A percentile compares a stretch with the other conserved stretches of the same genome.
Conservation (phyloP, 2,329 filamentous ascomycete genomes). For the Xylariaceae sp. region DNA sequence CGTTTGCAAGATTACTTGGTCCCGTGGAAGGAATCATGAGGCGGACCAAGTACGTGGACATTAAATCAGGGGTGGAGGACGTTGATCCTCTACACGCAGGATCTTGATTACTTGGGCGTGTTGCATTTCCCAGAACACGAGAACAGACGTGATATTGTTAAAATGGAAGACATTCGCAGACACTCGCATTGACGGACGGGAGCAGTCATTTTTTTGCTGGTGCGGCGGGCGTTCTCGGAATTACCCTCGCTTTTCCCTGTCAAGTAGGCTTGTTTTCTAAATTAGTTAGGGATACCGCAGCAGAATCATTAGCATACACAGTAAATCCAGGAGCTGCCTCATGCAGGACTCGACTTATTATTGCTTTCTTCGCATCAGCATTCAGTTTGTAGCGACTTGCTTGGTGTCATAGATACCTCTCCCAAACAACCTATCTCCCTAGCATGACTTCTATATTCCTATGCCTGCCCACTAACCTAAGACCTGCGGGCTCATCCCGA, state of each 20-base stretch:
- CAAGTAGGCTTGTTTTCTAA: conserved; percentile 11
- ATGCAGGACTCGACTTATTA: neutral
- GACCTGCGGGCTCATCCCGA: too few species aligned
- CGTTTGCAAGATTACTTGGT: conserved; percentile 90
- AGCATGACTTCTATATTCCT: too few species aligned
- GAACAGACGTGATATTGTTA: conserved; percentile 4
- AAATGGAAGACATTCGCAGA: conserved; percentile 8
- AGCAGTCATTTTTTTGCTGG: conserved; percentile 5
- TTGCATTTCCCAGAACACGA: neutral
- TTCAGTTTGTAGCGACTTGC: neutral
- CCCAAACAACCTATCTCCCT: too few species aligned
- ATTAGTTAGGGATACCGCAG: conserved; percentile 30
- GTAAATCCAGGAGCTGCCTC: conserved; percentile 6
- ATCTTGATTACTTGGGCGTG: conserved; percentile 23
- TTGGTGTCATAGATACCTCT: conserved; percentile 13
- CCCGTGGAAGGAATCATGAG: conserved; percentile 95
- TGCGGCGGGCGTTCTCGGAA: conserved; percentile 34
- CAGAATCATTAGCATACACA: conserved; percentile 14
- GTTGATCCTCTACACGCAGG: conserved; percentile 64
- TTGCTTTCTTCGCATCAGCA: neutral
- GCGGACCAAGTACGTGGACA: conserved; percentile 66
- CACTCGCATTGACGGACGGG: conserved; percentile 19
- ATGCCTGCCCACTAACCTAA: too few species aligned
- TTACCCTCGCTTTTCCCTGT: conserved; percentile 30
- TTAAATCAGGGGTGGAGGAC: conserved; percentile 65